Evolutionary conservation across 208 protist genomes (phyloP).

Genomic region (Herpetomonas tarakana): DNA sequence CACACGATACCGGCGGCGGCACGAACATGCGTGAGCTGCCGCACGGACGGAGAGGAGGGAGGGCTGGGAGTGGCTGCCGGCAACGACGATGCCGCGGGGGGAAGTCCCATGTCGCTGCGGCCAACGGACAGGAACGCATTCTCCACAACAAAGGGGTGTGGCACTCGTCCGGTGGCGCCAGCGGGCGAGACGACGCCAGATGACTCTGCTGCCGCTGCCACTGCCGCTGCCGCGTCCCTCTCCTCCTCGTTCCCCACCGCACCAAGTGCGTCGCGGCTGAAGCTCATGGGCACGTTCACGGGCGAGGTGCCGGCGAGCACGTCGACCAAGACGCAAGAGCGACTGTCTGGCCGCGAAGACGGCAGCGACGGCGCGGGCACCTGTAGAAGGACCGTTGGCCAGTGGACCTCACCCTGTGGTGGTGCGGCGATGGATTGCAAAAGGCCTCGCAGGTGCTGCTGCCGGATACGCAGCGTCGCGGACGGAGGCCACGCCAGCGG

Average conservation of each 20-base stretch:
- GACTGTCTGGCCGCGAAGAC: conserved; percentile 10
- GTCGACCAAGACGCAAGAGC: conserved; percentile 15
- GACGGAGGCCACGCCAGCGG: not conserved
- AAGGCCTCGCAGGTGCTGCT: no score
- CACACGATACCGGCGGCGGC: not conserved
- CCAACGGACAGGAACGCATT: not conserved
- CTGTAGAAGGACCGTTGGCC: not conserved
- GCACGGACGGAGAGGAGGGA: not conserved
- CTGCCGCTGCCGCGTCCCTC: no score
- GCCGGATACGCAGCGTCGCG: not conserved
- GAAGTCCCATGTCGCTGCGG: not conserved
- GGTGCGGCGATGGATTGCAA: no score
- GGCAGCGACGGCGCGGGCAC: conserved; percentile 4
- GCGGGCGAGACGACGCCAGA: no score
- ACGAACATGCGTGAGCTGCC: not conserved
- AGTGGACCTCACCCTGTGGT: no score
- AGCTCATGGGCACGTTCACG: not conserved
- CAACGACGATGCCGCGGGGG: no score
- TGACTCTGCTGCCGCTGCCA: no score
- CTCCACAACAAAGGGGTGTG: not conserved
- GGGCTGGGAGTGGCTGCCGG: not conserved
- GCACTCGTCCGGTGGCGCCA: not conserved
- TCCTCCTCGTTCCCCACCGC: no score
- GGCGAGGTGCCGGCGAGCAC: conserved; percentile 20
- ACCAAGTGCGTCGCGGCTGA: not conserved